Base-by-base conservation (phyloP, 163 green algal species). In the Chloromonas sp. region DNA sequence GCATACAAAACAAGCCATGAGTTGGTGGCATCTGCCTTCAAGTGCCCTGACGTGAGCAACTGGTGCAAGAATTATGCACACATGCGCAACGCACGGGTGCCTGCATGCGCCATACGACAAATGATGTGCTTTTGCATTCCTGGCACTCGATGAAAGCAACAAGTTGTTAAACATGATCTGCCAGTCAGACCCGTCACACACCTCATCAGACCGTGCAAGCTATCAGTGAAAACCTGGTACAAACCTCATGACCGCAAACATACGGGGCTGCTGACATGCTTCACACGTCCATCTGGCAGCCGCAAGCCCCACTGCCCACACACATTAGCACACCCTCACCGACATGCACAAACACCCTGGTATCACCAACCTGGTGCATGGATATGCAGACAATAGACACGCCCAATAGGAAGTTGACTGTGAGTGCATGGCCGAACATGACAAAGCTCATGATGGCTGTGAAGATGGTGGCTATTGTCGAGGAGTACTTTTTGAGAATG, bases 371-470 rank as follows among this genome's bases (percentile, higher is more conserved):
- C 87, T 97, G 94, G 92, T 99, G 97, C 97, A 99, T 99, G 87
- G 94, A 98, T 82, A 99, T 97, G 89, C 98, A 96, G 0, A 99
- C 97, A 60, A 99, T 97, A 61, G 92, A 95, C 2, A 99, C 93
- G 36, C 96, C 97, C 59, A 99, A 92, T 11, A 93, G 82, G 83
- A 99, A 99, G 92, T 98, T 98, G 79, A 97, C 89, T 0, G 95
- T 98, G 14, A 99, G 92, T 58, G 89, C 58, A 87, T 99, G 96
- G 13, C 93, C 92, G 86, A 99, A 99, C 36, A 98, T 85, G 0
- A 87, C 85, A 0, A 94, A 96, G 15, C 91, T 97, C 89, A 98
- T 92, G 74, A 98, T 60, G 2, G 90, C 96, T 2, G 97, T 99
- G 87, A 98, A 96, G 59, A 99, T 96, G 71, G 97, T 99, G 59